A percentile compares a stretch with the other conserved stretches of the same genome.
These are phyloP conservation scores for Cercophora samala DNA, from an alignment of 495 filamentous ascomycete genomes.

Conservation along the genomic window DNA sequence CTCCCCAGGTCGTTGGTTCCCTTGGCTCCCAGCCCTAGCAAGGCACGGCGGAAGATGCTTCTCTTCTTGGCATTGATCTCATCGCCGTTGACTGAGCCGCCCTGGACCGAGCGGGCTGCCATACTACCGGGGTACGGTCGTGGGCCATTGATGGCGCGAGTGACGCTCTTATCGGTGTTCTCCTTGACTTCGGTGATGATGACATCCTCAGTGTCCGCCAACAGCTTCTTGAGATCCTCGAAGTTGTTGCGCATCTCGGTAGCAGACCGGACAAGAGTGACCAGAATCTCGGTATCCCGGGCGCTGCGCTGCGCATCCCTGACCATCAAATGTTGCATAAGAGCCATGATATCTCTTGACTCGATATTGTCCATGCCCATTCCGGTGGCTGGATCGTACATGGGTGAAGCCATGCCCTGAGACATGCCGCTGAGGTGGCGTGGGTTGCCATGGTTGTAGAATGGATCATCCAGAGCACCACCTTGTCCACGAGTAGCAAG, in stretches of 20 bases:
- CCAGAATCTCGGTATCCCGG: constrained; percentile 91
- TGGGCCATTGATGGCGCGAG: constrained; percentile 79
- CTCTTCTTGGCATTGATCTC: constrained; percentile 75
- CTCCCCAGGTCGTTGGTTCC: constrained; percentile 82
- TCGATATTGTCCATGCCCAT: constrained; percentile 88
- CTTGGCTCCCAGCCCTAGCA: constrained; percentile 83
- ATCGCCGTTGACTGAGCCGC: constrained; percentile 55
- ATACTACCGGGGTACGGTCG: constrained; percentile 72
- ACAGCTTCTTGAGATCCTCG: constrained; percentile 90
- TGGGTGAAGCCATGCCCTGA: constrained; percentile 79
- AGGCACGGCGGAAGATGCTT: constrained; percentile 85
- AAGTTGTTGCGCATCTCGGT: constrained; percentile 97
- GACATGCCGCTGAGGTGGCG: constrained; percentile 85
- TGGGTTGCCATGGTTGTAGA: constrained; percentile 54
- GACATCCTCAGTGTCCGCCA: constrained; percentile 79
- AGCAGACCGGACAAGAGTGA: constrained; percentile 88
- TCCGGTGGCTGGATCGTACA: constrained; percentile 90
- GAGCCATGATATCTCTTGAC: constrained; percentile 92
- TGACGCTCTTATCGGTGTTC: constrained; percentile 77
- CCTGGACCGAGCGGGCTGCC: constrained; percentile 52
- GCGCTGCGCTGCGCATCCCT: constrained; percentile 96
- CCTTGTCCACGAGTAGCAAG: constrained; percentile 49
- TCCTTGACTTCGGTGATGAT: constrained; percentile 80
- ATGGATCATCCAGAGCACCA: constrained; percentile 54
- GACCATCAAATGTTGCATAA: constrained; percentile 98